Conservation (phyloP, 148 eudicot species). For the Agrostemma githago region DNA sequence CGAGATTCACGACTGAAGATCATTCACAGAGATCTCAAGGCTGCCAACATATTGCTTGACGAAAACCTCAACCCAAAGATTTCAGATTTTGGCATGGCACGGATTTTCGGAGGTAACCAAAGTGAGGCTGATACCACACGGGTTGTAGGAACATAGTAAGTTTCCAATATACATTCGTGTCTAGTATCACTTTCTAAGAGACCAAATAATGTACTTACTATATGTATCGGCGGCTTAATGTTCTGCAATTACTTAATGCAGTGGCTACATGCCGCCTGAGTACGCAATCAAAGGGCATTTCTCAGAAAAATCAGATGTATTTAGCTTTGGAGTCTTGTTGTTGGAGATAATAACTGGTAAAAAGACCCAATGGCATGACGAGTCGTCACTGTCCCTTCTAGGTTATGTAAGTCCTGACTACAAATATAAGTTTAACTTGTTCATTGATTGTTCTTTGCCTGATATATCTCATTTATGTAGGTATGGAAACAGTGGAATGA, state of each 20-base stretch:
- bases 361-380: constrained; percentile 27
- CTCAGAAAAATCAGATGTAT: constrained; percentile 54
- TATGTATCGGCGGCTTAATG: not conserved
- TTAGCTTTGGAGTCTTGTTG: constrained; percentile 43
- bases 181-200: not conserved
- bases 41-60: constrained; percentile 47
- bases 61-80: constrained; percentile 45
- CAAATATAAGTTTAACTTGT: not conserved
- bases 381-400: constrained; percentile 27
- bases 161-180: not conserved
- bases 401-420: constrained; percentile 37
- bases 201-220: not conserved
- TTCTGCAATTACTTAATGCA: constrained; percentile 11
- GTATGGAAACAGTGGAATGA: constrained; percentile 63
- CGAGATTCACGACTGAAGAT: constrained; percentile 50
- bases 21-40: constrained; percentile 54
- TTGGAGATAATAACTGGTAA: constrained; percentile 44
- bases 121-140: constrained; percentile 45
- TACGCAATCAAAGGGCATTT: constrained; percentile 48
- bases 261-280: constrained; percentile 56
- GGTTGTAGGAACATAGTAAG: constrained; percentile 71
- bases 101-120: constrained; percentile 51
- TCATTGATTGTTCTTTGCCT: not conserved
- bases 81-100: constrained; percentile 61
- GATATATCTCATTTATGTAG: constrained; percentile 22